A percentile compares a stretch with the other conserved stretches of the same genome.
These are phyloP conservation scores for Tetramitus jugosus DNA, from an alignment of 208 protist species.

Conservation along the genomic window DNA sequence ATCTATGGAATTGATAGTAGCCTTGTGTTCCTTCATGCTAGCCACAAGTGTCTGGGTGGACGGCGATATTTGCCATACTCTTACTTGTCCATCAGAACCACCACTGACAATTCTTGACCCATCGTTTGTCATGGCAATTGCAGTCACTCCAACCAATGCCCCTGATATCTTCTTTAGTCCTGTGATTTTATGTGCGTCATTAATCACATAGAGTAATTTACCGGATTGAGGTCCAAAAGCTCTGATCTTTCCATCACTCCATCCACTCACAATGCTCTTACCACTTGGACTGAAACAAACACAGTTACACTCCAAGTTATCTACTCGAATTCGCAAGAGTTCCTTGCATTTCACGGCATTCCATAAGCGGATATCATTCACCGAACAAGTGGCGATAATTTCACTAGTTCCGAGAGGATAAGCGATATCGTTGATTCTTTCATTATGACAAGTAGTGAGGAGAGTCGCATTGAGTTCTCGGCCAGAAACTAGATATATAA, in stretches of 20 bases:
- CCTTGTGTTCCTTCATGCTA: constrained; percentile 91
- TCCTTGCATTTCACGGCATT: constrained; percentile 73
- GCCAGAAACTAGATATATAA: background rate
- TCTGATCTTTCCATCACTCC: constrained; percentile 86
- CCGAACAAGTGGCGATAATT: constrained; percentile 85
- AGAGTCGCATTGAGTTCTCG: background rate
- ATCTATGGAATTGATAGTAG: constrained; percentile 66
- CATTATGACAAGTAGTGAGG: constrained; percentile 72
- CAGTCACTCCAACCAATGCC: constrained; percentile 66
- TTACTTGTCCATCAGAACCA: constrained; percentile 79
- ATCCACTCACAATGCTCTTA: constrained; percentile 77
- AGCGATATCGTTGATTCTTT: constrained; percentile 76
- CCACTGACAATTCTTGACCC: constrained; percentile 67
- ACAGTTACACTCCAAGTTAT: constrained; percentile 77
- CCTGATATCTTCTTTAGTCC: constrained; percentile 55
- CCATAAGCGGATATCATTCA: constrained; percentile 85
- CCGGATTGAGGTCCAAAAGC: constrained; percentile 86
- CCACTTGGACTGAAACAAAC: constrained; percentile 79
- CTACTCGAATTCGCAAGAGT: constrained; percentile 83
- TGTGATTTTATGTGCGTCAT: constrained; percentile 83
- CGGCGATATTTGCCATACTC: constrained; percentile 67
- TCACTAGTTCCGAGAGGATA: constrained; percentile 79
- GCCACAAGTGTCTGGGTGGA: constrained; percentile 67
- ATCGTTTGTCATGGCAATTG: constrained; percentile 62
- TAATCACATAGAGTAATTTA: constrained; percentile 85